Conservation (phyloP, 345 rosid genomes). For the Populus alba region DNA sequence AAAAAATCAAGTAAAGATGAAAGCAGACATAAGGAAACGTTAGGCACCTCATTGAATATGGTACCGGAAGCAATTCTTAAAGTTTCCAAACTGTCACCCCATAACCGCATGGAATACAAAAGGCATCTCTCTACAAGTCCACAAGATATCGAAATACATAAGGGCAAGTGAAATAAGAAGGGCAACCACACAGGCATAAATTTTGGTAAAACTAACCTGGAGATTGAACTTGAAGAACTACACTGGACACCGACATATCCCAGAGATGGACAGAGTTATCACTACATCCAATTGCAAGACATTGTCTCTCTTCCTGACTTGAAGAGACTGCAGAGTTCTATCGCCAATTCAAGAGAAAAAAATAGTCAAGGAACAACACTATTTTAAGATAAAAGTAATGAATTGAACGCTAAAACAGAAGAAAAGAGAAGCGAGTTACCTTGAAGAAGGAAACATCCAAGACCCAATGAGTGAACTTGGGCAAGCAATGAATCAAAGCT, state of each 20-base stretch:
- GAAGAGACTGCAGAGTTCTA: slow-evolving; percentile 32
- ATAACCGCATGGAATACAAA: slow-evolving; percentile 79
- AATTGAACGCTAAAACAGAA: background rate
- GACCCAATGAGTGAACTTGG: slow-evolving; percentile 77
- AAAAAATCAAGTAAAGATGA: too few relatives aligned
- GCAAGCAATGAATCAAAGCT: slow-evolving; percentile 49
- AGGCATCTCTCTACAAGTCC: slow-evolving; percentile 70
- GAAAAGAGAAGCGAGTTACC: slow-evolving; percentile 28
- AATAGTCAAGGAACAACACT: slow-evolving; percentile 7
- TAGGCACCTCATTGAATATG: slow-evolving; percentile 76
- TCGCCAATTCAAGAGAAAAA: slow-evolving; percentile 16
- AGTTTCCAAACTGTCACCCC: slow-evolving; percentile 63
- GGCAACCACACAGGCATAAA: background rate
- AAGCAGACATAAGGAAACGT: slow-evolving; percentile 4
- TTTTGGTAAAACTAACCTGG: slow-evolving; percentile 47
- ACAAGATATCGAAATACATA: background rate
- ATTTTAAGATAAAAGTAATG: background rate
- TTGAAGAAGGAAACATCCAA: slow-evolving; percentile 66
- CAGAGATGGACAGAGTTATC: slow-evolving; percentile 72
- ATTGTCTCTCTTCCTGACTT: slow-evolving; percentile 29
- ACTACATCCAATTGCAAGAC: slow-evolving; percentile 78
- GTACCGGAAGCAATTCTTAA: slow-evolving; percentile 87
- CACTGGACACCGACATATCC: slow-evolving; percentile 46
- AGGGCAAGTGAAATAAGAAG: background rate
- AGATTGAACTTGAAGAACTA: slow-evolving; percentile 61